Base-by-base conservation (phyloP, 2,329 filamentous ascomycete species). In the Ampelomyces quisqualis region DNA sequence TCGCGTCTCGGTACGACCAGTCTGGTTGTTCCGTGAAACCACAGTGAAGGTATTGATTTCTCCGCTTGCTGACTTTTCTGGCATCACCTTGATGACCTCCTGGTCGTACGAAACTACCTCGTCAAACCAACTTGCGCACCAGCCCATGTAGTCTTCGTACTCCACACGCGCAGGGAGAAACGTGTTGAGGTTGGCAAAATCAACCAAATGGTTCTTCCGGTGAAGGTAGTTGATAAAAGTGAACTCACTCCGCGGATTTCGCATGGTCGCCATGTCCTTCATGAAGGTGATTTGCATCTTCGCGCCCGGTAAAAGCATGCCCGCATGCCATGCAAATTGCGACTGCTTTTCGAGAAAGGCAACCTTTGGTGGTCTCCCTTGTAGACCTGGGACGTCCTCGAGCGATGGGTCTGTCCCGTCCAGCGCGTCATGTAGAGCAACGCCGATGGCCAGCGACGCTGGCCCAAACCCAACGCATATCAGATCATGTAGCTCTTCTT, bases 221-320 rank as follows among this genome's bases (percentile, higher is more conserved):
- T 94, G 86, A 9, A 97, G 80, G 68, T 97, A 97, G 71, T 96
- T 96, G 63, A 95, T 75, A 71, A 96, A 97, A 10, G 91, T 97
- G 70, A 97, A 97, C 59, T 90, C 80, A 53, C 88, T 95, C 50
- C 86, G 81, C 6, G 91, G 91, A 65, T 97, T 84, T 43, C 91
- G 80, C 54, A 95, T 77, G 3, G 88, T 93, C 3, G 91, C 91
- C 68, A 97, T 80, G 65, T 97, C 91, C 73, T 97, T 97, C 73
- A 97, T 79, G 73, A 95, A 97, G 7, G 88, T 94, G 57, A 97
- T 97, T 67, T 97, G 91, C 91, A 97, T 97, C 72, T 86, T 90
- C 37, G 90, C 88, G 4, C 90, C 90, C 0, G 90, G 88, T 3
- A 97, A 79, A 44, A 96, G 81, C 91, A 97, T 97, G 45, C 91